Conservation (phyloP, 768 basidiomycete genomes). For the Lyophyllum semitale region DNA sequence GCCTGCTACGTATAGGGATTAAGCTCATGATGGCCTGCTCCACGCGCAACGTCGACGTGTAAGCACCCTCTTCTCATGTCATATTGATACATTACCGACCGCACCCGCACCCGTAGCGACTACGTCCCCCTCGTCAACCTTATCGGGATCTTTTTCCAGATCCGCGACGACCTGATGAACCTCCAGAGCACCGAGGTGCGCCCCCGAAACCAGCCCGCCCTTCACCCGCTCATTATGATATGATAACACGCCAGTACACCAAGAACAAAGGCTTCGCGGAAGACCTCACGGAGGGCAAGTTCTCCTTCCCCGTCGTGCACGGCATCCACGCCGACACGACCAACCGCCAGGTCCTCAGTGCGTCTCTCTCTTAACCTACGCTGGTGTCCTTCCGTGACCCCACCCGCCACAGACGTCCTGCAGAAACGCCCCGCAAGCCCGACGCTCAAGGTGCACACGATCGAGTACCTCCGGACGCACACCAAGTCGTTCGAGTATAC, state of each 20-base stretch:
- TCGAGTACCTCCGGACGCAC: conserved; percentile 71
- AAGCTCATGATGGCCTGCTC: conserved; percentile 96
- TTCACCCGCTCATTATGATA: neutral
- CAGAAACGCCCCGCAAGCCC: conserved; percentile 85
- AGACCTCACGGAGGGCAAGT: conserved; percentile 95
- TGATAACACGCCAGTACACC: conserved; percentile 64
- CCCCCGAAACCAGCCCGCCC: neutral
- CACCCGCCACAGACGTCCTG: conserved; percentile 64
- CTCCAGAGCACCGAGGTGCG: conserved; percentile 81
- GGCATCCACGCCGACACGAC: conserved; percentile 77
- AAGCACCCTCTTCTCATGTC: conserved; percentile 21
- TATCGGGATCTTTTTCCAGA: conserved; percentile 94
- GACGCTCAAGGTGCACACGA: conserved; percentile 78
- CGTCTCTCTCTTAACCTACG: conserved; percentile 26
- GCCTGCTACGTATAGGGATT: conserved; percentile 87
- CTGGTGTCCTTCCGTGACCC: neutral
- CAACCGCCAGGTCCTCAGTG: conserved; percentile 84
- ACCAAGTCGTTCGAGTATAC: conserved; percentile 93
- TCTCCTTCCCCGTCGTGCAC: conserved; percentile 95
- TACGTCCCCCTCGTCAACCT: conserved; percentile 93
- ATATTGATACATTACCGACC: neutral
- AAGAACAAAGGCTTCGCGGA: conserved; percentile 89
- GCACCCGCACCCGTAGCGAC: conserved; percentile 49
- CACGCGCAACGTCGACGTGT: conserved; percentile 63
- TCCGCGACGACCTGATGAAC: conserved; percentile 98